Percentiles rank a stretch among this genome's conserved stretches.
Conservation (phyloP, 2,329 filamentous ascomycete genomes). For the Phaeoacremonium minimum region DNA sequence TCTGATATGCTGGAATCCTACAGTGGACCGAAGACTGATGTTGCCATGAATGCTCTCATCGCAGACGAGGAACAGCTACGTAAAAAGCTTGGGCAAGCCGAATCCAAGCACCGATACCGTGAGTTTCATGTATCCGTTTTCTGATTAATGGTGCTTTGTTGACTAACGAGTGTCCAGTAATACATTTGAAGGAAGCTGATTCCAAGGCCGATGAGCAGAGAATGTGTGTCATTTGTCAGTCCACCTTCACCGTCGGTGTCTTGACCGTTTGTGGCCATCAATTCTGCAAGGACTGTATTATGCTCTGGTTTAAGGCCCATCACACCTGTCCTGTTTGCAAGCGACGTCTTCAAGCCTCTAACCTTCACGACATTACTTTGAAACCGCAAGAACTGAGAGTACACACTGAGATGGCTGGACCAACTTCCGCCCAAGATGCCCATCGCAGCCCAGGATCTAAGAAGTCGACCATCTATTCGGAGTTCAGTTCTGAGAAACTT, state of each 20-base stretch:
- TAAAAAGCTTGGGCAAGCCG: conserved; percentile 55
- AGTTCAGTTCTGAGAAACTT: conserved; percentile 67
- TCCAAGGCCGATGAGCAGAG: conserved; percentile 59
- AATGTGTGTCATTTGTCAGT: conserved; percentile 84
- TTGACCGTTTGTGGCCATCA: conserved; percentile 87
- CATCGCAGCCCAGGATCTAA: conserved; percentile 16
- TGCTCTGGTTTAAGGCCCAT: conserved; percentile 70
- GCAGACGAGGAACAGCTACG: conserved; percentile 46
- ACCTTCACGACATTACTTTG: conserved; percentile 82
- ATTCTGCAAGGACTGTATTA: conserved; percentile 86
- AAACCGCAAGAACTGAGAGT: conserved; percentile 72
- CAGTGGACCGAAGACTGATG: conserved; percentile 57
- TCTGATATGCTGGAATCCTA: conserved; percentile 81
- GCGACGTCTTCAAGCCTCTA: conserved; percentile 53
- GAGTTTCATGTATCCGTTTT: conserved; percentile 19
- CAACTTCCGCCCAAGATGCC: conserved; percentile 10
- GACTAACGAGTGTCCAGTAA: conserved; percentile 29
- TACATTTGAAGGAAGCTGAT: conserved; percentile 53
- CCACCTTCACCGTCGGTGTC: conserved; percentile 70
- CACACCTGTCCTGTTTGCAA: conserved; percentile 85
- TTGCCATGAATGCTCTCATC: conserved; percentile 34
- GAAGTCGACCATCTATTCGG: conserved; percentile 64
- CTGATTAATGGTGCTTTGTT: not conserved
- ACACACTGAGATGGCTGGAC: conserved; percentile 31
- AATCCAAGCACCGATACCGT: conserved; percentile 74